Evolutionary conservation across 345 rosid genomes (phyloP), one percentile per base, ranked within the genome.

Genomic region (Cardiospermum halicacabum): DNA sequence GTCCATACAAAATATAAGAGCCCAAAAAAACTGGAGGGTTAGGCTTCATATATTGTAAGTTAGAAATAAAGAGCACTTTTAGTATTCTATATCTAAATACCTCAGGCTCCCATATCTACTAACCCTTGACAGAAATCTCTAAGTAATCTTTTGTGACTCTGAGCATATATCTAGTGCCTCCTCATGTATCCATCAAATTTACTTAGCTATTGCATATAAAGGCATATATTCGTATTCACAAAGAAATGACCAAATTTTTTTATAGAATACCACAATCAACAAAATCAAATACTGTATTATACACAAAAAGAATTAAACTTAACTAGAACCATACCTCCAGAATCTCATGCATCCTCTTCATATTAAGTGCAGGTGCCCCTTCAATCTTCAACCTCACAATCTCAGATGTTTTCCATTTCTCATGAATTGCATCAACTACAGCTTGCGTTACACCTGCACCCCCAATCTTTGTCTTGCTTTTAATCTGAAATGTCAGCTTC

Each of bases 281-380:
- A 39, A 16, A 45, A 50, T 19, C 13, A 58, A 36, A 25, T 18
- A 49, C 34, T 62, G 45, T 19, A 27, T 53, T 18, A 45, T 32
- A 60, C 19, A 47, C 9, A 57, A 36, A 51, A 34, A n/a, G n/a
- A n/a, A n/a, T n/a, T n/a, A n/a, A 50, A 53, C 58, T 30, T 32
- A 49, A 71, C 13, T 56, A 65, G 65, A 75, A 70, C 64, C 86
- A 69, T 58, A 93, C 98, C 96, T 93, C 97, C 65, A 93, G 67
- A 36, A 93, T 86, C 77, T 93, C 97, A 65, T 93, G 98, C 83
- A 84, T 78, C 74, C 86, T 77, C 79, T 74, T 86, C 98, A 88
- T 93, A 78, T 93, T 93, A 58, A 93, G 94, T 0, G 98, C 98
- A 42, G 81, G 78, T 11, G 85, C 69, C 53, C 97, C 96, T 74